Evolutionary conservation across 2,329 filamentous ascomycete species (phyloP).

Genomic region (Trichoderma harzianum): DNA sequence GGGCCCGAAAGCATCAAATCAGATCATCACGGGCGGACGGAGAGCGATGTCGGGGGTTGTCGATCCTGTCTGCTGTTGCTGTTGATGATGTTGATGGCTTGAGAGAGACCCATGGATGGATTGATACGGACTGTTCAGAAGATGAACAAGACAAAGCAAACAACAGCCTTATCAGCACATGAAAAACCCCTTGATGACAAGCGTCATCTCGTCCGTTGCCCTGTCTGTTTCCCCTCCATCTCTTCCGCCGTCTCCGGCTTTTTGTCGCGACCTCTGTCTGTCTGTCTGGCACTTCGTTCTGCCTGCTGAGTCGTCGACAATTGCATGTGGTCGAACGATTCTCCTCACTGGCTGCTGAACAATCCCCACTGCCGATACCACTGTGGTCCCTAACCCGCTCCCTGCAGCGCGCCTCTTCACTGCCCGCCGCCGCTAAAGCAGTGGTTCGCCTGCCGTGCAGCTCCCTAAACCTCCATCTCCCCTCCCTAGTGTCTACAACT

Average conservation of each 20-base stretch:
- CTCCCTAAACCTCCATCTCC: neutral
- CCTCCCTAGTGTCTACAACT: neutral
- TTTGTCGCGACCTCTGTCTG: neutral
- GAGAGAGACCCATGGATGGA: no score
- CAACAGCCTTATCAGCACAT: neutral
- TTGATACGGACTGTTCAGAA: neutral
- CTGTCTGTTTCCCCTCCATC: neutral
- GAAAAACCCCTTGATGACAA: neutral
- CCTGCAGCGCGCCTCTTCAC: slow-evolving; percentile 6
- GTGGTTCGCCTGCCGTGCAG: neutral
- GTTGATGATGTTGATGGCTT: neutral
- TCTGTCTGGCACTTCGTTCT: neutral
- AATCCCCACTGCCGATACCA: slow-evolving; percentile 9
- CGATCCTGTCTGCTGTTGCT: neutral
- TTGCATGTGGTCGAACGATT: slow-evolving; percentile 11
- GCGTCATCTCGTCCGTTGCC: slow-evolving; percentile 8
- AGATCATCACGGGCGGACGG: neutral
- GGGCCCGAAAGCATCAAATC: neutral
- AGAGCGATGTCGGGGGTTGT: slow-evolving; percentile 1
- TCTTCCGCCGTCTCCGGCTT: neutral
- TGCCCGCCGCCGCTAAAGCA: neutral
- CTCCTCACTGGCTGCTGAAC: neutral
- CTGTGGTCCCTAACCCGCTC: neutral
- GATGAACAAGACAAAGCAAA: neutral
- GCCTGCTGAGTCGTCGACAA: neutral